phyloP scores from a whole-genome alignment of 2,329 filamentous ascomycete genomes.

The Paecilomyces variotii region DNA sequence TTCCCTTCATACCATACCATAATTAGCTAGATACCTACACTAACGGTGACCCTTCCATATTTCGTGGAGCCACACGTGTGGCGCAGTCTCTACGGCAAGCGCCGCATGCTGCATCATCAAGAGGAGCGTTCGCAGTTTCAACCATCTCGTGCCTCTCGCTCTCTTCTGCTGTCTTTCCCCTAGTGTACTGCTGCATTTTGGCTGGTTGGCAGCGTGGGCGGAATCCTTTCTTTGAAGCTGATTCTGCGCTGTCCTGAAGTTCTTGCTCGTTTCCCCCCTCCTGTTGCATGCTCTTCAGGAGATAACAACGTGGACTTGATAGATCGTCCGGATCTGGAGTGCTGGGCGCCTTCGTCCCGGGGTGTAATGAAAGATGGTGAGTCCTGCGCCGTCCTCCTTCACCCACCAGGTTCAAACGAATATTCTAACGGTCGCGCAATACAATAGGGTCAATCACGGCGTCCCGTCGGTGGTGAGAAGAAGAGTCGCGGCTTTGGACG shows the following conservation, averaged over 20 bases:
- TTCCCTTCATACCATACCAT: not conserved
- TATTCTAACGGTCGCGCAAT: not conserved
- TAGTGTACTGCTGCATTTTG: not conserved
- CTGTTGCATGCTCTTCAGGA: not conserved
- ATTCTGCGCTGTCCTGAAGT: not conserved
- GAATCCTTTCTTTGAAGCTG: not conserved
- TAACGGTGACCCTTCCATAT: not conserved
- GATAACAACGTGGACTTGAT: conserved; percentile 12
- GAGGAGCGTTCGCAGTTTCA: not conserved
- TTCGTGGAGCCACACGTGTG: conserved; percentile 14
- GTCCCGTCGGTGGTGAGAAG: conserved; percentile 35
- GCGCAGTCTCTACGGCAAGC: conserved; percentile 14
- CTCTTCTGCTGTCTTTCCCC: not conserved
- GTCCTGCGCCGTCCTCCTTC: conserved; percentile 3
- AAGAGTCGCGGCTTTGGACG: conserved; percentile 35
- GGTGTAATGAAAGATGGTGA: conserved; percentile 27
- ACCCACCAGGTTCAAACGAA: not conserved
- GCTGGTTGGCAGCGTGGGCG: not conserved
- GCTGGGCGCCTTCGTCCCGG: conserved; percentile 18
- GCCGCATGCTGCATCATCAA: conserved; percentile 4
- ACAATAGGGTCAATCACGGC: conserved; percentile 35
- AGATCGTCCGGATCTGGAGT: conserved; percentile 15
- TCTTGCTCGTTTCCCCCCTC: not conserved
- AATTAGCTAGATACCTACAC: not conserved
- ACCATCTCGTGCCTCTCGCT: not conserved